phyloP scores from a whole-genome alignment of 2,329 filamentous ascomycete species.

The Alternaria sp. region DNA sequence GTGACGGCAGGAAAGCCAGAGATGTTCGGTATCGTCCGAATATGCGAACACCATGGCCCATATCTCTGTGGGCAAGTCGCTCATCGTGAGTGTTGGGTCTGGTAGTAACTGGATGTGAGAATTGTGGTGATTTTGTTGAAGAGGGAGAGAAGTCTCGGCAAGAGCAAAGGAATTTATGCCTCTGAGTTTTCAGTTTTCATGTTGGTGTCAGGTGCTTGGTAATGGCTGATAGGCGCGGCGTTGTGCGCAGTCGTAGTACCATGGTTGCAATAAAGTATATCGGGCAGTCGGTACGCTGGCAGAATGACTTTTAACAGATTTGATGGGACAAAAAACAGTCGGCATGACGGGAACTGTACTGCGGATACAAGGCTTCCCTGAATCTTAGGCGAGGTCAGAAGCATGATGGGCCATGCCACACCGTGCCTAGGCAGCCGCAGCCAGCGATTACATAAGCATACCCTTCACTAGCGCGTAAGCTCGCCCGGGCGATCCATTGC shows the following conservation, averaged over 20 bases:
- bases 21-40: background rate
- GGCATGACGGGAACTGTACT: no score
- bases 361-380: no score
- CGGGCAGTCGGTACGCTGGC: background rate
- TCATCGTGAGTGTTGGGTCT: background rate
- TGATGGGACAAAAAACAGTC: no score
- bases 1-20: background rate
- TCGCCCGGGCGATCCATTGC: background rate
- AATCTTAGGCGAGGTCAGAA: no score
- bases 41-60: background rate
- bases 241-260: background rate
- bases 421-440: no score
- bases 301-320: background rate
- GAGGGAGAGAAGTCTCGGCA: background rate
- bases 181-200: background rate
- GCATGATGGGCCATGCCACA: no score
- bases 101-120: background rate
- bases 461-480: conserved; percentile 2
- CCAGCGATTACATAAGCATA: conserved; percentile 1
- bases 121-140: background rate
- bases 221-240: background rate
- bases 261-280: background rate
- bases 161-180: background rate
- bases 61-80: background rate
- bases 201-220: background rate